phyloP scores from a whole-genome alignment of 2,329 filamentous ascomycete species.

The Cadophora sp. region DNA sequence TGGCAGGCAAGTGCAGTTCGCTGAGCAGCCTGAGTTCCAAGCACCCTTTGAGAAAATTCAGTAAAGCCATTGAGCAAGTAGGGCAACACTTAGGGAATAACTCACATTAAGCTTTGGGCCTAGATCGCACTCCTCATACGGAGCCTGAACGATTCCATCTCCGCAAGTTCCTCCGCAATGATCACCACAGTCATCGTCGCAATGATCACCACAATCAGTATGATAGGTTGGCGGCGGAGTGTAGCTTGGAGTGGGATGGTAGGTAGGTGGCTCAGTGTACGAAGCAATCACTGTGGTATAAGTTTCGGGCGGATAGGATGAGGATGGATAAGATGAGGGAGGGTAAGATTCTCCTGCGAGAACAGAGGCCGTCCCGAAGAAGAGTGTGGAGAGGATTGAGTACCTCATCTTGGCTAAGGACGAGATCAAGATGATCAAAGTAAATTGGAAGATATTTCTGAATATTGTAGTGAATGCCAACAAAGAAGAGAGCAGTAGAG shows the following conservation, averaged over 20 bases:
- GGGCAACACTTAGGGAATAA: background rate
- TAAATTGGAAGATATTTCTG: background rate
- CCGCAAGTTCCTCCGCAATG: conserved; percentile 20
- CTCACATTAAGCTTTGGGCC: conserved; percentile 11
- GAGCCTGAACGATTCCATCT: conserved; percentile 10
- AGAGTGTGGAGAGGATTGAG: background rate
- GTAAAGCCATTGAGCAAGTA: background rate
- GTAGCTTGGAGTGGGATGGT: background rate
- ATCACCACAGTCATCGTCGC: conserved; percentile 14
- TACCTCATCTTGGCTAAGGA: background rate
- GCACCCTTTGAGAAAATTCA: conserved; percentile 7
- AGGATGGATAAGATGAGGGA: background rate
- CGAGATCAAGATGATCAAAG: background rate
- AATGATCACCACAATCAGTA: conserved; percentile 13
- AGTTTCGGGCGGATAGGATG: background rate
- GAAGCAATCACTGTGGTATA: background rate
- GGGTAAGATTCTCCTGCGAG: background rate
- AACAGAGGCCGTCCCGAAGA: background rate
- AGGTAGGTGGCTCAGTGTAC: background rate
- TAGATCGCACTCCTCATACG: conserved; percentile 14
- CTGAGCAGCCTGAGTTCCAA: conserved; percentile 5
- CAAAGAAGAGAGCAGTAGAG: background rate
- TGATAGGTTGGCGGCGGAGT: background rate
- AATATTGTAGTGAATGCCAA: background rate
- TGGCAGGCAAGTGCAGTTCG: background rate